Evolutionary conservation across 805 yeast genomes (phyloP).

Genomic region (Metschnikowia amazonensis): DNA sequence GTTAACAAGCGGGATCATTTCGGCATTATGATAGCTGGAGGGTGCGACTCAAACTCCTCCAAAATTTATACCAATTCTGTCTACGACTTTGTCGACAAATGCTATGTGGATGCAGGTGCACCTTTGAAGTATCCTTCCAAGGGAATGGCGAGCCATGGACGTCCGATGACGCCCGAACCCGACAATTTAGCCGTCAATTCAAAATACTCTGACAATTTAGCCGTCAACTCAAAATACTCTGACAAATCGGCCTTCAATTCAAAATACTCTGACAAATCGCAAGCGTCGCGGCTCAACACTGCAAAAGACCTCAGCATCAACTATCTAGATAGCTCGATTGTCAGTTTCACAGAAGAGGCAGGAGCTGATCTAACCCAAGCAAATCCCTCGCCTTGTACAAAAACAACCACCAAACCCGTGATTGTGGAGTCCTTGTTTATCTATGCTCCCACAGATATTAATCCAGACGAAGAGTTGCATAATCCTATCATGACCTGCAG

Average conservation of each 20-base stretch:
- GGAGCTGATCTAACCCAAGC: background rate
- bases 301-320: slow-evolving; percentile 25
- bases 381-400: background rate
- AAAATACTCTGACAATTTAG: background rate
- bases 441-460: slow-evolving; percentile 28
- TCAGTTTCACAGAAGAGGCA: slow-evolving; percentile 28
- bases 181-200: background rate
- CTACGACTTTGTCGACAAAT: slow-evolving; percentile 43
- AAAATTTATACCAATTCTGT: slow-evolving; percentile 33
- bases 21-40: slow-evolving; percentile 55
- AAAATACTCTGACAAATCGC: background rate
- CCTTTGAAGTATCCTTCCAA: slow-evolving; percentile 12
- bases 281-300: slow-evolving; percentile 7
- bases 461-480: slow-evolving; percentile 7
- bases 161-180: slow-evolving; percentile 1
- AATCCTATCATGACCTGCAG: slow-evolving; percentile 37
- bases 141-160: background rate
- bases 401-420: background rate
- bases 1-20: slow-evolving; percentile 38
- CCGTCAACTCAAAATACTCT: no score
- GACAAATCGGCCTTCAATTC: background rate
- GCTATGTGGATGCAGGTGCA: slow-evolving; percentile 24
- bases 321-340: slow-evolving; percentile 32
- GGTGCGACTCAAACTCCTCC: slow-evolving; percentile 37
- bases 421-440: slow-evolving; percentile 27